Conservation (phyloP, 192 early-diverging fungal genomes). For the Gaertneriomyces semiglobifer region DNA sequence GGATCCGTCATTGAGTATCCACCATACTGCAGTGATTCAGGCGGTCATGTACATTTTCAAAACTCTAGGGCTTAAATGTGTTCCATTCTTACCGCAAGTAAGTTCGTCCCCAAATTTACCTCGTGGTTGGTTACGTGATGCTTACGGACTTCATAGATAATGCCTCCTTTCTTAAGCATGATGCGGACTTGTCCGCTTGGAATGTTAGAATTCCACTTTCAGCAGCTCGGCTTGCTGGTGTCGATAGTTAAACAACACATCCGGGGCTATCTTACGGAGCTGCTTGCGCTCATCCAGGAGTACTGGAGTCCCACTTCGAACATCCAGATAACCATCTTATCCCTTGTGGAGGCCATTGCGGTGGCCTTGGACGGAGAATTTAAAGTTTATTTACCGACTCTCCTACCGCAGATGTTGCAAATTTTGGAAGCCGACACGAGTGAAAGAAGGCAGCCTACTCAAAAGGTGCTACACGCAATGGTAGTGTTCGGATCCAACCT, state of each 20-base stretch:
- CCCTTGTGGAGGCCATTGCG: slow-evolving; percentile 82
- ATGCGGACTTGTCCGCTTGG: slow-evolving; percentile 75
- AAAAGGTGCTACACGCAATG: slow-evolving; percentile 73
- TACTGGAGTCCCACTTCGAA: slow-evolving; percentile 66
- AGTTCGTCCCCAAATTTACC: not conserved
- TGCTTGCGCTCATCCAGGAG: slow-evolving; percentile 75
- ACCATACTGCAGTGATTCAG: slow-evolving; percentile 82
- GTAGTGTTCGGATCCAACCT: slow-evolving; percentile 79
- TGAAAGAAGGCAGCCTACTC: slow-evolving; percentile 59
- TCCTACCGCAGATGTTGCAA: slow-evolving; percentile 79
- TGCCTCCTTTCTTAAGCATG: slow-evolving; percentile 83
- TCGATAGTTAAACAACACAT: slow-evolving; percentile 84
- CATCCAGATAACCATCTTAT: slow-evolving; percentile 79
- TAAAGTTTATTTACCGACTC: slow-evolving; percentile 72
- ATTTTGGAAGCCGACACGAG: slow-evolving; percentile 78
- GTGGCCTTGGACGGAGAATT: slow-evolving; percentile 84
- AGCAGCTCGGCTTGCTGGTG: slow-evolving; percentile 78
- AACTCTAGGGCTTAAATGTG: slow-evolving; percentile 79
- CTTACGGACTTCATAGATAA: slow-evolving; percentile 54
- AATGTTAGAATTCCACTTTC: slow-evolving; percentile 88
- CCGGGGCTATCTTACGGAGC: slow-evolving; percentile 75
- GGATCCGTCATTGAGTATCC: slow-evolving; percentile 73
- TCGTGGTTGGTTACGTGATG: not conserved
- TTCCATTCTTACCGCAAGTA: slow-evolving; percentile 84
- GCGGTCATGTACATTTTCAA: slow-evolving; percentile 94